phyloP scores from a whole-genome alignment of 2,329 filamentous ascomycete genomes.

The Monascus ruber region DNA sequence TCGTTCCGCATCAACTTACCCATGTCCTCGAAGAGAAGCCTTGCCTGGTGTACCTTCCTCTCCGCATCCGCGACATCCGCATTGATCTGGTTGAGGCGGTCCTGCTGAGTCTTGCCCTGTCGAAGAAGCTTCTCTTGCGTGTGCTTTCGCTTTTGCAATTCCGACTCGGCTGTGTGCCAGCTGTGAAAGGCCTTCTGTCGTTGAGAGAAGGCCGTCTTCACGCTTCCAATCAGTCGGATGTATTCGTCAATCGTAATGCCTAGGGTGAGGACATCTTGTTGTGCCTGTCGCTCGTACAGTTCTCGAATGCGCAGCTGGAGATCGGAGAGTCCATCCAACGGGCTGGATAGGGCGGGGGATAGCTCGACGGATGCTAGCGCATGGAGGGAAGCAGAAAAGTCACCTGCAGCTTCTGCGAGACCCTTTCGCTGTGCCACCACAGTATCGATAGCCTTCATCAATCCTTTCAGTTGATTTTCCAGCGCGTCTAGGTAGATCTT shows the following conservation, averaged over 20 bases:
- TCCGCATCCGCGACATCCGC: constrained; percentile 94
- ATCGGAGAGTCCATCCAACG: constrained; percentile 82
- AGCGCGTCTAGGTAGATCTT: constrained; percentile 89
- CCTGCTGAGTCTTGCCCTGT: constrained; percentile 91
- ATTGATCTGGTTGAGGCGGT: constrained; percentile 80
- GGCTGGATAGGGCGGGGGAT: constrained; percentile 75
- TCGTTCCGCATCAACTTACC: constrained; percentile 82
- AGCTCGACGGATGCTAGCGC: constrained; percentile 86
- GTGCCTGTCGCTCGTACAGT: constrained; percentile 89
- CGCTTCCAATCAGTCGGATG: constrained; percentile 85
- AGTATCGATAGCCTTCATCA: constrained; percentile 86
- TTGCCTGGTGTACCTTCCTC: constrained; percentile 78
- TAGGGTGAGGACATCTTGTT: constrained; percentile 90
- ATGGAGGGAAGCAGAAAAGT: constrained; percentile 89
- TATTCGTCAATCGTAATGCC: constrained; percentile 98
- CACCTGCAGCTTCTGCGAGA: constrained; percentile 81
- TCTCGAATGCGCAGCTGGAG: constrained; percentile 89
- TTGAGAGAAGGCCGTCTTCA: constrained; percentile 86
- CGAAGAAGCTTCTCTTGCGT: constrained; percentile 90
- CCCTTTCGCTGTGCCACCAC: constrained; percentile 88
- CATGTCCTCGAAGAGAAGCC: constrained; percentile 94
- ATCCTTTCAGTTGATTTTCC: constrained; percentile 77
- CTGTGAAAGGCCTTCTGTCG: constrained; percentile 91
- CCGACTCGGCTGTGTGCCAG: constrained; percentile 84
- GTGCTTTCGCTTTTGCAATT: constrained; percentile 77